Evolutionary conservation across 78 protist species (phyloP), one percentile per base, ranked within the genome.

Genomic region (Dictyostelium firmibasis): DNA sequence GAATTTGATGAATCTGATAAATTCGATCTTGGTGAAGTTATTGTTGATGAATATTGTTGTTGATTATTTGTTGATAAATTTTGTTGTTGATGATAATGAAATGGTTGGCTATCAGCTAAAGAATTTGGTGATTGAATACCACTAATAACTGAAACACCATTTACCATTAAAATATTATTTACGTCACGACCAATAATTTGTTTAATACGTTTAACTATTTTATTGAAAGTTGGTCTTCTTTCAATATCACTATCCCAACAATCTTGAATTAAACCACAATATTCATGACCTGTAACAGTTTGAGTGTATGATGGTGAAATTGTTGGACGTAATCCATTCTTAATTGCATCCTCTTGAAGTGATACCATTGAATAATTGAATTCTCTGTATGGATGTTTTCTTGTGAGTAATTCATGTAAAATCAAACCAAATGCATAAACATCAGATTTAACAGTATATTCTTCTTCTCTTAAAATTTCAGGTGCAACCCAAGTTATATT

Each of bases 401-500:
- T 23, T 6, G 97, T 91, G 14, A 89, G 3, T 7, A 96, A 8
- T 60, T 96, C 97, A 50, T 83, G 92, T 44, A 96, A 14, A 38
- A 96, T 81, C 27, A 91, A 53, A 25, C 97, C 97, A 75, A 86
- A 96, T 7, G 96, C 96, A 57, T 93, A 93, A 9, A 93, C 96
- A 75, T 93, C 96, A 0, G 86, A 75, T 33, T 93, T 93, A 5
- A 84, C 92, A 25, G 96, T 86, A 3, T 93, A 93, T 53, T 93
- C 96, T 57, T 86, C 96, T 16, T 93, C 96, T 5, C 96, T 18
- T 7, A 86, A 41, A 44, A 84, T 93, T 8, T 86, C 96, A 18
- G 96, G 96, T n/a, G 96, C 96, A 1, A 93, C 88, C 96, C 96
- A 93, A 9, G 94, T 89, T 16, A 89, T 89, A 81, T 89, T 89